Evolutionary conservation across 2,329 filamentous ascomycete genomes (phyloP).

Genomic region (Neonectria hederae): DNA sequence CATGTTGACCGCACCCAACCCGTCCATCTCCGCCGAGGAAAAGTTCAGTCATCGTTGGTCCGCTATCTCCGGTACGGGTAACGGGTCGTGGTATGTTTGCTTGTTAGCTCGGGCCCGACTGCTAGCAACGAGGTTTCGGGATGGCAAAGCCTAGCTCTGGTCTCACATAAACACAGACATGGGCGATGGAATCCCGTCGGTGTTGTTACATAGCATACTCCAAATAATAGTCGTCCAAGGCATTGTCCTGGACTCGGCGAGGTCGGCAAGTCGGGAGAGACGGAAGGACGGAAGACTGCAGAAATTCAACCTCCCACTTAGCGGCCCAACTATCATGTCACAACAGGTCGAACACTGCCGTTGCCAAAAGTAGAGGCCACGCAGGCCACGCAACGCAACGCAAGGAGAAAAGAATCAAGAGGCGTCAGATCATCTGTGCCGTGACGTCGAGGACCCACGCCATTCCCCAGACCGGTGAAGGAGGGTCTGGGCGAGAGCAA

Average conservation of each 20-base stretch:
- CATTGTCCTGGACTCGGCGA: neutral
- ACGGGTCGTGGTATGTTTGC: neutral
- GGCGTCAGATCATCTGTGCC: constrained; percentile 29
- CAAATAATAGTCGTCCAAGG: neutral
- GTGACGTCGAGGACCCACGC: constrained; percentile 34
- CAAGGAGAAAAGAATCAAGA: constrained; percentile 15
- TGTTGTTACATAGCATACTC: neutral
- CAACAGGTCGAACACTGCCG: constrained; percentile 32
- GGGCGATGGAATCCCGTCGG: constrained; percentile 1
- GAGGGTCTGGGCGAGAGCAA: constrained; percentile 28
- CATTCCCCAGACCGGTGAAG: constrained; percentile 40
- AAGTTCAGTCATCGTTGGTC: neutral
- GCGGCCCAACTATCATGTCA: constrained; percentile 20
- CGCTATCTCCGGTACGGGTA: neutral
- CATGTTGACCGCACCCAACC: constrained; percentile 9
- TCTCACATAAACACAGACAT: constrained; percentile 12
- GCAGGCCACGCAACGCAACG: constrained; percentile 25
- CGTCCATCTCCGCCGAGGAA: constrained; percentile 1
- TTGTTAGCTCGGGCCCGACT: constrained; percentile 7
- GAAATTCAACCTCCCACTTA: constrained; percentile 2
- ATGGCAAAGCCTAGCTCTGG: constrained; percentile 9
- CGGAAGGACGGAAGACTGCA: neutral
- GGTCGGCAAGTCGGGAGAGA: neutral
- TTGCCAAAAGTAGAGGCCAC: constrained; percentile 1
- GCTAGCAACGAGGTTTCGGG: neutral